phyloP scores from a whole-genome alignment of 2,329 filamentous ascomycete genomes.

The Thermothelomyces thermophilus region DNA sequence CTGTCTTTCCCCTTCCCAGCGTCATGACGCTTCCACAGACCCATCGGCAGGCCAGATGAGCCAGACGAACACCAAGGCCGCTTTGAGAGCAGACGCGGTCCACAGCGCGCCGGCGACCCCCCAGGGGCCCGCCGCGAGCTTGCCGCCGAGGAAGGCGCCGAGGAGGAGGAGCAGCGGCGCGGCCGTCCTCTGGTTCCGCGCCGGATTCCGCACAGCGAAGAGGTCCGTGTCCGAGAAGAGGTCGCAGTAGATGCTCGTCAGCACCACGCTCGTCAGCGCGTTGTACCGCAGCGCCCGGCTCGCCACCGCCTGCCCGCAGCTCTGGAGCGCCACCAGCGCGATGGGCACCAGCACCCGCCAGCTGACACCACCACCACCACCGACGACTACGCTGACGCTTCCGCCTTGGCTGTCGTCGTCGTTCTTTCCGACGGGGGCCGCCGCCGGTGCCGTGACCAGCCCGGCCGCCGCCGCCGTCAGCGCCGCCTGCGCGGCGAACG shows the following conservation, averaged over 20 bases:
- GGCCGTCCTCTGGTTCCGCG: conserved; percentile 44
- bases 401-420: no score
- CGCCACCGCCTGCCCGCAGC: conserved; percentile 69
- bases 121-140: conserved; percentile 41
- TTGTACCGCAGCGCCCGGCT: conserved; percentile 64
- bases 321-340: conserved; percentile 67
- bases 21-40: conserved; percentile 1
- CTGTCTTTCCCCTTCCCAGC: background rate
- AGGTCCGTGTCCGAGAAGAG: conserved; percentile 59
- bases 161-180: conserved; percentile 44
- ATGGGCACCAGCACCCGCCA: conserved; percentile 62
- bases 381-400: no score
- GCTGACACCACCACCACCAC: no score
- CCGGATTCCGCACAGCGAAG: conserved; percentile 39
- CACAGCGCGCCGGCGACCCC: conserved; percentile 51
- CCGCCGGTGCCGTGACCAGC: conserved; percentile 38
- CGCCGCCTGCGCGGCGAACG: conserved; percentile 47
- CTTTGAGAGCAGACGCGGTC: conserved; percentile 53
- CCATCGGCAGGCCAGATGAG: conserved; percentile 49
- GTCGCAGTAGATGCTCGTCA: conserved; percentile 79
- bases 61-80: conserved; percentile 51
- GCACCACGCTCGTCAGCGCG: conserved; percentile 67
- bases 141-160: conserved; percentile 45
- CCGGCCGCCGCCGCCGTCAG: conserved; percentile 47
- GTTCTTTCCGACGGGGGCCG: conserved; percentile 23